Evolutionary conservation across 164 flowering plant species (phyloP), one percentile per base, ranked within the genome.

Genomic region (Tinospora cordifolia): DNA sequence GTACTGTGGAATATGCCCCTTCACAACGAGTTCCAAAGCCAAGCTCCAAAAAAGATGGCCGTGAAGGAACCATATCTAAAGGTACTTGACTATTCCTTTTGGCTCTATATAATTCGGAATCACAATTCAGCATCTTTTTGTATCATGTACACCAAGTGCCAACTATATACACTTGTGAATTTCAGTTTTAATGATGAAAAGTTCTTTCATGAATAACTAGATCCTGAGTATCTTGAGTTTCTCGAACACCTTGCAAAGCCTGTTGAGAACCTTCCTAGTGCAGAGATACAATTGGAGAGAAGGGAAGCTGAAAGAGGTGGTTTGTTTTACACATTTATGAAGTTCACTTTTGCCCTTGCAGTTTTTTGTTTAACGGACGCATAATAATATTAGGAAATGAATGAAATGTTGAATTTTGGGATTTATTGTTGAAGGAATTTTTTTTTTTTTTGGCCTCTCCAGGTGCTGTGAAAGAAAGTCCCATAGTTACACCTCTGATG

Each of bases 241-340:
- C 89, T 91, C 75, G 98, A 93, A 70, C 64, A 72, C 76, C 72
- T 93, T 71, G 79, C 91, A 40, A 93, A 91, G 85, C 98, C 98
- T 65, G 86, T 81, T 57, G 96, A 88, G 82, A 87, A 90, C 83
- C 98, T 93, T 82, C 97, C 98, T 2, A 93, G 97, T 82, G 98
- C 97, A 27, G 97, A 91, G 80, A 78, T 93, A 75, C 96, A 93
- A 65, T 78, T 90, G 84, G 97, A 93, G 77, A 88, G 90, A 77
- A 84, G 82, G 79, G 97, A 93, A 82, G 95, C 96, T 36, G 97
- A 87, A 63, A 81, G 89, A 77, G 86, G 87, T 69, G 93, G 98
- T 93, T 49, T 79, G 92, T 83, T 30, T 21, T 63, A 63, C 3
- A 64, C 8, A 25, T 22, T 22, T 36, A 30, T 63, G 49, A 12